A percentile compares a stretch with the other conserved stretches of the same genome.
phyloP scores from a whole-genome alignment of 805 yeast genomes.

The Citeromyces nyonsensis region DNA sequence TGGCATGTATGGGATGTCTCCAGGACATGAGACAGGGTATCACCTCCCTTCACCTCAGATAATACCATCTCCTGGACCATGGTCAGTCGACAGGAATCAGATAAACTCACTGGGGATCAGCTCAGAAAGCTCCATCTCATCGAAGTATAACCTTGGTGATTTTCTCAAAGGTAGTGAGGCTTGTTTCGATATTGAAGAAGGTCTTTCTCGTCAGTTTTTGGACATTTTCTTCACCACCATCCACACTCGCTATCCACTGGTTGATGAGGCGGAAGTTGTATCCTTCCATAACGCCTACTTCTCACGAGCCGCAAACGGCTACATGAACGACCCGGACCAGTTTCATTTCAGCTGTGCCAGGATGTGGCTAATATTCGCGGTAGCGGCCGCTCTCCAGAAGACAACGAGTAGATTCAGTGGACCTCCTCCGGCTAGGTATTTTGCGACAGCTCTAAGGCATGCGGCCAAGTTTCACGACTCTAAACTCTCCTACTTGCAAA shows the following conservation, averaged over 20 bases:
- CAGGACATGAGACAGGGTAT: too few species aligned
- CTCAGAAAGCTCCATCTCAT: conserved; percentile 3
- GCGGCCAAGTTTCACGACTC: conserved; percentile 23
- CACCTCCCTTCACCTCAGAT: too few species aligned
- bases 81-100: too few species aligned
- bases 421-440: conserved; percentile 36
- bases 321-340: conserved; percentile 21
- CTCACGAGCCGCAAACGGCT: conserved; percentile 14
- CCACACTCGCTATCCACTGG: conserved; percentile 40
- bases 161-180: conserved; percentile 28
- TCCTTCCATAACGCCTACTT: conserved; percentile 33
- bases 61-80: too few species aligned
- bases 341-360: conserved; percentile 39
- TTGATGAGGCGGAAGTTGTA: conserved; percentile 34
- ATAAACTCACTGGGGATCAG: too few species aligned
- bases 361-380: conserved; percentile 37
- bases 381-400: conserved; percentile 34
- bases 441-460: conserved; percentile 44
- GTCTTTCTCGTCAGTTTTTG: conserved; percentile 29
- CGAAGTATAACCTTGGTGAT: conserved; percentile 29
- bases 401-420: conserved; percentile 42
- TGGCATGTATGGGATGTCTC: too few species aligned
- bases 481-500: conserved; percentile 22
- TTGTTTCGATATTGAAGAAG: conserved; percentile 32
- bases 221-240: conserved; percentile 40